A percentile compares a stretch with the other conserved stretches of the same genome.
phyloP scores from a whole-genome alignment of 2,329 filamentous ascomycete genomes.

The Emergomyces pasteurianus region DNA sequence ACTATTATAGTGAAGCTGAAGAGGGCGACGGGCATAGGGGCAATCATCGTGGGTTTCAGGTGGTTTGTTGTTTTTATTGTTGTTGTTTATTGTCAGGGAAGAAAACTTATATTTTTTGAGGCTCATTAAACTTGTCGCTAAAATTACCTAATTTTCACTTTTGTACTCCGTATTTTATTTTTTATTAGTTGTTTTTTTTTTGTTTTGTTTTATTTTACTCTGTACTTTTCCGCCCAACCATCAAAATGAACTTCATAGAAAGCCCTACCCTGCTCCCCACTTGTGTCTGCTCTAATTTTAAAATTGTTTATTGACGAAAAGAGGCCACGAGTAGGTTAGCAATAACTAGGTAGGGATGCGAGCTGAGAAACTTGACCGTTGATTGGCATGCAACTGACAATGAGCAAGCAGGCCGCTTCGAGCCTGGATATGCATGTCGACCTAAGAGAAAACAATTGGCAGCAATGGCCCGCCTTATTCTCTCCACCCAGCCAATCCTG shows the following conservation, averaged over 20 bases:
- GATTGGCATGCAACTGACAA: not conserved
- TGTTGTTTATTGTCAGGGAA: not conserved
- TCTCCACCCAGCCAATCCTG: not conserved
- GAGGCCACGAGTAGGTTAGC: not conserved
- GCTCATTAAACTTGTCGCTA: not conserved
- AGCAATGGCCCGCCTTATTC: not conserved
- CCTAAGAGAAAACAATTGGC: not conserved
- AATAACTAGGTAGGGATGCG: not conserved
- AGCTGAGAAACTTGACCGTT: not conserved
- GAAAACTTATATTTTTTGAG: too few relatives aligned
- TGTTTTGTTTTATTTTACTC: not conserved
- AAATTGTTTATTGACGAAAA: not conserved
- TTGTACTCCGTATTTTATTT: not conserved
- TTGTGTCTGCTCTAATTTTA: not conserved
- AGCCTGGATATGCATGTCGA: conserved; percentile 1
- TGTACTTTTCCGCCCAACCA: not conserved
- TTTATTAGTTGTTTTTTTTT: not conserved
- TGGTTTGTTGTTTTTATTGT: not conserved
- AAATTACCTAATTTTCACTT: not conserved
- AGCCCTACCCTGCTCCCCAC: not conserved
- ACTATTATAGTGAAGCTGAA: not conserved
- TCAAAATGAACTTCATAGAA: not conserved
- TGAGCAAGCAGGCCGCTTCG: not conserved
- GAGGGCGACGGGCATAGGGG: not conserved
- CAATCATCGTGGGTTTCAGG: not conserved